Evolutionary conservation across 441 rosid species (phyloP), one percentile per base, ranked within the genome.

Genomic region (Metrosideros polymorpha): DNA sequence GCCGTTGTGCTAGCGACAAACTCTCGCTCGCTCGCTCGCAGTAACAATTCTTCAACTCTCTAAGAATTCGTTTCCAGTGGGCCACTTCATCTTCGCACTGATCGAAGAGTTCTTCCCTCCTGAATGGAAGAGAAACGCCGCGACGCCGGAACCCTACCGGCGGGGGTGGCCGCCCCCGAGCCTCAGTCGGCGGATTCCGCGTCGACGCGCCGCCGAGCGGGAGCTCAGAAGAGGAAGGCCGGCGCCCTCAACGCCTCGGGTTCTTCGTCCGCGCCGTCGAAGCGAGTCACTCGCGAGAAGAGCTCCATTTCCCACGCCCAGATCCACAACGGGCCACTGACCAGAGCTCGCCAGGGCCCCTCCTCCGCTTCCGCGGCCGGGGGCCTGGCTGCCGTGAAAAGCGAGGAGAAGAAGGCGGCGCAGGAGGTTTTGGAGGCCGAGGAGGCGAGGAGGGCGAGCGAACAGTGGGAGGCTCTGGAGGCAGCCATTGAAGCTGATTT

Each of bases 281-380:
- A 96, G 86, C 92, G 99, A 87, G 87, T 91, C 84, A 92, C 95
- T 52, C 95, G 99, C 24, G 99, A 97, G 91, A 97, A 97, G 93
- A 91, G 90, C 86, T 90, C 91, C 66, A 88, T 91, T 83, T 92
- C 94, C 86, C 92, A 91, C 82, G 30, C 93, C 29, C 94, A 92
- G 90, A 88, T 92, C 90, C 98, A 97, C 85, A 92, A 94, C 89
- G 99, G 99, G 1, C 99, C 99, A 25, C 87, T 96, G 87, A 97
- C 99, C 14, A 93, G 99, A 89, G 98, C 98, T 85, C 95, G 98
- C 54, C 98, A 96, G 84, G 92, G 91, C n/a, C 99, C 99, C 6
- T 32, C 86, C 30, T 89, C 86, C 18, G 76, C 75, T 43, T 27
- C 77, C 30, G 53, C 50, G 42, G 47, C 83, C 75, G 90, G 50